A percentile compares a stretch with the other conserved stretches of the same genome.
These are phyloP conservation scores for Trichosporon ovoides DNA, from an alignment of 1,284 basidiomycete species.

Conservation along the genomic window DNA sequence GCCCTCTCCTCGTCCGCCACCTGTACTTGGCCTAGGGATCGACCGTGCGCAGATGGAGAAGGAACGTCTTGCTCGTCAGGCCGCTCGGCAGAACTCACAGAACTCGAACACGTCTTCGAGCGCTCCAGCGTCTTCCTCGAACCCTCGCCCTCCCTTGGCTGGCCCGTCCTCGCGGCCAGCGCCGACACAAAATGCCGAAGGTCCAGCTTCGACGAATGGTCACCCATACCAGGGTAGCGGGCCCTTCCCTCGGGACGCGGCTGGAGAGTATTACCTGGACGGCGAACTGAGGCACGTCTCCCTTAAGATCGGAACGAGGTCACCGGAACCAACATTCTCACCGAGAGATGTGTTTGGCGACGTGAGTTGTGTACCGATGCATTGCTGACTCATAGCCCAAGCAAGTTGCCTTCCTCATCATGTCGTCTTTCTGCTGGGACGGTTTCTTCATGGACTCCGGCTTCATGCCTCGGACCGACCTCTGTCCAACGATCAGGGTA, in stretches of 20 bases:
- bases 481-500: constrained; percentile 33
- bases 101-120: background rate
- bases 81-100: constrained; percentile 14
- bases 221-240: constrained; percentile 35
- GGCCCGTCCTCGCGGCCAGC: background rate
- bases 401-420: constrained; percentile 37
- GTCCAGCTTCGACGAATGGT: background rate
- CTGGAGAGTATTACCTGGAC: constrained; percentile 41
- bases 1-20: background rate
- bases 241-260: constrained; percentile 36
- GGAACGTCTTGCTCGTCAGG: constrained; percentile 41
- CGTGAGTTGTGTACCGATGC: constrained; percentile 21
- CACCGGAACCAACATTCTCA: constrained; percentile 27
- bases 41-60: constrained; percentile 43
- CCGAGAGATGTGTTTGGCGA: constrained; percentile 30
- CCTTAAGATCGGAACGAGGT: constrained; percentile 25
- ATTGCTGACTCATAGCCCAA: constrained; percentile 22
- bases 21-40: constrained; percentile 21
- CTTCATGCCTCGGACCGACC: constrained; percentile 29
- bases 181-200: background rate
- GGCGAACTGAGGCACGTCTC: constrained; percentile 39
- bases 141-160: background rate
- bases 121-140: background rate
- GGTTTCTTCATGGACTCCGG: constrained; percentile 31
- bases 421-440: constrained; percentile 37